Conservation (phyloP, 2,329 filamentous ascomycete genomes). For the Stemphylium beticola region DNA sequence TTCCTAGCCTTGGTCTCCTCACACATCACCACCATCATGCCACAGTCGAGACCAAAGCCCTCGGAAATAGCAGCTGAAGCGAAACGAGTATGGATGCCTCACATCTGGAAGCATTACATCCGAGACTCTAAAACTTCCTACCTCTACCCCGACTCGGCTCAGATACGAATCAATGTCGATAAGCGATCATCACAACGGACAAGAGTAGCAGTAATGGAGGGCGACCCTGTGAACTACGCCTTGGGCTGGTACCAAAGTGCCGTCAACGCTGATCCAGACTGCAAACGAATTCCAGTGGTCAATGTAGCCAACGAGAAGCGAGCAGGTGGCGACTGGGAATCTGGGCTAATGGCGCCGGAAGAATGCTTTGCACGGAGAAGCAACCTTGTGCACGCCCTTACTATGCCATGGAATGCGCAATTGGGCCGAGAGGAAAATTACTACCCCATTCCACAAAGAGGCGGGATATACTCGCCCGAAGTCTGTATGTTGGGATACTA, state of each 20-base stretch:
- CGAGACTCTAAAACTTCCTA: conserved; percentile 64
- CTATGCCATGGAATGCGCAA: conserved; percentile 60
- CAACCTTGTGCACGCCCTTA: conserved; percentile 73
- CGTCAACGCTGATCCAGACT: conserved; percentile 34
- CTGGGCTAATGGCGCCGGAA: conserved; percentile 66
- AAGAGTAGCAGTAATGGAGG: conserved; percentile 54
- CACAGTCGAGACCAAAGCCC: conserved; percentile 65
- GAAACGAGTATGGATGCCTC: conserved; percentile 72
- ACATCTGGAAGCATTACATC: conserved; percentile 64
- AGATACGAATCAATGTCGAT: conserved; percentile 54
- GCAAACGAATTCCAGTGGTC: conserved; percentile 66
- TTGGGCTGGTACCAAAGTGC: conserved; percentile 61
- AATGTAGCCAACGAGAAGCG: conserved; percentile 78
- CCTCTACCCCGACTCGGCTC: conserved; percentile 56
- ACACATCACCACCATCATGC: conserved; percentile 52
- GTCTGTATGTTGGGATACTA: conserved; percentile 60
- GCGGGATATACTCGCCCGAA: conserved; percentile 72
- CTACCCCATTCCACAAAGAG: conserved; percentile 74
- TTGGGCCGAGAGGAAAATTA: conserved; percentile 53
- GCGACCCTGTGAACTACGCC: conserved; percentile 59
- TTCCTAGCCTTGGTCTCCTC: conserved; percentile 7
- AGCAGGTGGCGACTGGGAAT: conserved; percentile 82
- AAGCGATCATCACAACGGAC: conserved; percentile 52
- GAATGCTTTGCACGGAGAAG: conserved; percentile 77
- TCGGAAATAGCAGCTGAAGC: conserved; percentile 75